These are phyloP conservation scores for Ogataea angusta DNA, from an alignment of 805 yeast species.

Conservation along the genomic window DNA sequence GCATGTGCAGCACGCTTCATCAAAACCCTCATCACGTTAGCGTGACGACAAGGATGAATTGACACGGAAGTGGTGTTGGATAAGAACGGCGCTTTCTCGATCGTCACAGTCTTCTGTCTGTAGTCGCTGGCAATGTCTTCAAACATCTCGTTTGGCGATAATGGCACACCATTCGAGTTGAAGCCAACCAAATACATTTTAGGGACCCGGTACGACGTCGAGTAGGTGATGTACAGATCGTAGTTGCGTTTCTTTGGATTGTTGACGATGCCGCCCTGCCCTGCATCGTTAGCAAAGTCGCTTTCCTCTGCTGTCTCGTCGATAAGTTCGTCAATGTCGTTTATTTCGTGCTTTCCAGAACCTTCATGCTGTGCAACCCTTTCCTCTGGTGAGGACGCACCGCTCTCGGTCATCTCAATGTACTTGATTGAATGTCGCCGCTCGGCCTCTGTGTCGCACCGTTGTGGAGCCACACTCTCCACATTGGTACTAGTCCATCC, in stretches of 20 bases:
- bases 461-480: slow-evolving; percentile 12
- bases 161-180: slow-evolving; percentile 77
- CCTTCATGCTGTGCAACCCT: slow-evolving; percentile 13
- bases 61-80: slow-evolving; percentile 75
- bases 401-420: slow-evolving; percentile 24
- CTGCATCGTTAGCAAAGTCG: slow-evolving; percentile 16
- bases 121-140: slow-evolving; percentile 92
- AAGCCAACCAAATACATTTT: slow-evolving; percentile 90
- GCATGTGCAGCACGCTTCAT: slow-evolving; percentile 69
- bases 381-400: slow-evolving; percentile 6
- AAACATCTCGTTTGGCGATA: slow-evolving; percentile 87
- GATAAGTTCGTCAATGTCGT: slow-evolving; percentile 39
- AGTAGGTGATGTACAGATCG: slow-evolving; percentile 87
- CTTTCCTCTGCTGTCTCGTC: slow-evolving; percentile 34
- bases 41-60: slow-evolving; percentile 95
- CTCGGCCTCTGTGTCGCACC: slow-evolving; percentile 23
- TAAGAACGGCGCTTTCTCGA: slow-evolving; percentile 85
- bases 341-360: slow-evolving; percentile 33
- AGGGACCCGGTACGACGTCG: slow-evolving; percentile 94
- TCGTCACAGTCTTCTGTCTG: slow-evolving; percentile 93
- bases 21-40: slow-evolving; percentile 87
- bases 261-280: slow-evolving; percentile 39
- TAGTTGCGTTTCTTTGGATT: slow-evolving; percentile 59
- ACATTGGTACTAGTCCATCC: slow-evolving; percentile 53
- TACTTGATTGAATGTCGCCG: slow-evolving; percentile 27